Base-by-base conservation (phyloP, 805 yeast genomes). In the Wickerhamomyces xylosicus region DNA sequence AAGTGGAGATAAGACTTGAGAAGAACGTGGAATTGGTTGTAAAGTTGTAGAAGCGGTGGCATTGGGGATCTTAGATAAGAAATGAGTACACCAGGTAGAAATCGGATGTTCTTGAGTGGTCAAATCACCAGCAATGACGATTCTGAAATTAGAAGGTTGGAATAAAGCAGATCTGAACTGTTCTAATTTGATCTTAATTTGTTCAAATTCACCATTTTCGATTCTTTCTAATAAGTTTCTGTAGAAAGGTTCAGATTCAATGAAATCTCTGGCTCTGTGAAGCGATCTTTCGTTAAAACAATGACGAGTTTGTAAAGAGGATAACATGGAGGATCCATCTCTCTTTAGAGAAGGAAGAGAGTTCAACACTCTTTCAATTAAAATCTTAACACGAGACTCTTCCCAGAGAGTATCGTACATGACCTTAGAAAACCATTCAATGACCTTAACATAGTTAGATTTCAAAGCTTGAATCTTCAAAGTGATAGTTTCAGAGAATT, bases 401-500 rank as follows among this genome's bases (percentile, higher is more conserved):
- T 87, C 95, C 56, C 84, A 85, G 6, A 73, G 69, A 21, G 83
- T 71, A 48, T 74, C 69, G 56, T 74, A 78, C 49, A 87, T 59
- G 16, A 83, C 67, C 41, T 77, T 75, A 34, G 66, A 59, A 33
- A 85, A 64, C 97, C 97, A 92, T 19, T 75, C 71, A 31, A 89
- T 76, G 1, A 90, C 86, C 35, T 69, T 69, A 0, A 47, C 40
- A 53, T 89, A 92, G 41, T 86, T 77, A 8, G 63, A 66, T 9
- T 66, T 64, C 47, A 72, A 77, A 33, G 80, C 79, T 46, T 77
- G 73, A 33, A 89, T 64, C 40, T 66, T 72, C 10, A 87, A 65
- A 41, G 71, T 66, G 31, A 85, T 57, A 19, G 81, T 54, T 52
- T 92, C 97, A 14, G 75, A 74, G 50, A 79, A 77, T 42, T 69